Base-by-base conservation (phyloP, 345 rosid genomes). In the Dipteronia dyeriana region DNA sequence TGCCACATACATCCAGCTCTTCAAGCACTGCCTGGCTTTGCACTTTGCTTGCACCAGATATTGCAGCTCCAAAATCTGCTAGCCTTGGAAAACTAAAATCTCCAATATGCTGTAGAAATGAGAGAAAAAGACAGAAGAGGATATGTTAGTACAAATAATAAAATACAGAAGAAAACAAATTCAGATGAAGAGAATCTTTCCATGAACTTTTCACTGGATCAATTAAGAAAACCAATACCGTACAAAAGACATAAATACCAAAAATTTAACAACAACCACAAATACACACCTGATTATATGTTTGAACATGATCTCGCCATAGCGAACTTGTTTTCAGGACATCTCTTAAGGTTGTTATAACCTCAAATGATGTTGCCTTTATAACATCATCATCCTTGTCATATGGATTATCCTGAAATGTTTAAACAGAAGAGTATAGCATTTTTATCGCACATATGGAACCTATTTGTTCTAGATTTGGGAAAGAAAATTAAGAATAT, bases 51-150 rank as follows among this genome's bases (percentile, higher is more conserved):
- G 92, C 98, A 29, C 98, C 98, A 57, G 97, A 92, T 88, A 97
- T 94, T 16, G 98, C 98, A 66, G 99, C 99, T 74, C 99, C 99
- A 81, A 97, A 97, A 90, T 97, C 99, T 34, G 99, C 98, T 79
- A 92, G 83, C 79, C 93, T 88, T 79, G 97, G 86, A 80, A 90
- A 91, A 80, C 87, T 94, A 82, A 97, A 94, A 79, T 94, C 97
- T 63, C 97, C 99, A 75, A 97, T 85, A 85, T 97, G 97, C 99
- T 97, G 93, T 82, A 90, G 45, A 78, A 41, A 67, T 68, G 68
- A 71, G 20, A 81, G 51, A 57, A 34, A 76, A 56, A 0, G 12
- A 20, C 22, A 56, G 45, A 45, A 10, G 13, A 19, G 20, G 60
- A 51, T 38, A 70, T 51, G 41, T 70, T 26, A 69, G 25, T 72